phyloP scores from a whole-genome alignment of 345 rosid genomes.

The Pistacia vera region DNA sequence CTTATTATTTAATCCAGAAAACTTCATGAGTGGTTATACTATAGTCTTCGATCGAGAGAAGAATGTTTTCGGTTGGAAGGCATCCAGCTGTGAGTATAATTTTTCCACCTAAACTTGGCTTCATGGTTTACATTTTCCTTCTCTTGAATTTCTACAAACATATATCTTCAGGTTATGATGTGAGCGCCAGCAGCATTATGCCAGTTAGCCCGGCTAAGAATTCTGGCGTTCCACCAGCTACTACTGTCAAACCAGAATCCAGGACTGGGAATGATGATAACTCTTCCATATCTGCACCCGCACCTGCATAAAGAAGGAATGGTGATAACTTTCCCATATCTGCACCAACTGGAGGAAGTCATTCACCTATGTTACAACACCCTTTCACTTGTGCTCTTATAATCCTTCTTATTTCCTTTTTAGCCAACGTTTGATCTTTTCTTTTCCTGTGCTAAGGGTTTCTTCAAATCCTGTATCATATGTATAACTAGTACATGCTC shows the following conservation, averaged over 20 bases:
- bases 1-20: conserved; percentile 50
- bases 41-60: conserved; percentile 73
- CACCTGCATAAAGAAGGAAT: conserved; percentile 10
- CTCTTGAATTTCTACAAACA: background rate
- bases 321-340: conserved; percentile 16
- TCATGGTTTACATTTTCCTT: background rate
- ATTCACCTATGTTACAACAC: conserved; percentile 14
- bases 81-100: conserved; percentile 63
- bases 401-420: conserved; percentile 29
- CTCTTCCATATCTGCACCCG: conserved; percentile 24
- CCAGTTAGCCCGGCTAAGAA: conserved; percentile 41
- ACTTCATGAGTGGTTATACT: conserved; percentile 77
- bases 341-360: conserved; percentile 14
- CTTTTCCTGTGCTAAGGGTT: background rate
- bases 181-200: conserved; percentile 24
- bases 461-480: too few relatives aligned
- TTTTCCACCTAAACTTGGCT: too few relatives aligned
- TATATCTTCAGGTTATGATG: conserved; percentile 41
- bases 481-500: too few relatives aligned
- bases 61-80: conserved; percentile 66
- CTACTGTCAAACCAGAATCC: background rate
- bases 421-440: conserved; percentile 35
- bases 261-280: conserved; percentile 17
- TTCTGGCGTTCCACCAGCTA: conserved; percentile 49
- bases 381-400: conserved; percentile 17